Conservation (phyloP, 1,139 yeast genomes). For the Lodderomyces parapsilosis region DNA sequence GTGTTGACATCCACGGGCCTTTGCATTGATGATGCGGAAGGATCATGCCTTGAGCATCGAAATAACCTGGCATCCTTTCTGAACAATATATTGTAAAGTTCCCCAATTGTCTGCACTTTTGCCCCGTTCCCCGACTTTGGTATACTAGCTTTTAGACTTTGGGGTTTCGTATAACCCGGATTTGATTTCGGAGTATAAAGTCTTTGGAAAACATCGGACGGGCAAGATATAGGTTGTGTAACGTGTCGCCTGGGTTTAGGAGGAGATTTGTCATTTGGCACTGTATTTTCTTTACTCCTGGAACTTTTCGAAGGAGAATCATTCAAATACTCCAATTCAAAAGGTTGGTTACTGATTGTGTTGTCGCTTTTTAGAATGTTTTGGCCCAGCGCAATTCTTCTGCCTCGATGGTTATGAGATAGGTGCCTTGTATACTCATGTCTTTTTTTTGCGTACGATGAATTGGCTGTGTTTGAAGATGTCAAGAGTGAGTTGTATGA, state of each 20-base stretch:
- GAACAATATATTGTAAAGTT: constrained; percentile 21
- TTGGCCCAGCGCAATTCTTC: constrained; percentile 15
- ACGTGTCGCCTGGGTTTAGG: constrained; percentile 10
- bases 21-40: neutral
- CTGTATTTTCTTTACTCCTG: neutral
- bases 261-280: constrained; percentile 8
- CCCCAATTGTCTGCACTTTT: constrained; percentile 19
- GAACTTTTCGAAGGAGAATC: neutral
- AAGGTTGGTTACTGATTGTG: neutral
- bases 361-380: neutral
- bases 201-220: constrained; percentile 13
- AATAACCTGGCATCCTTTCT: constrained; percentile 24
- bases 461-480: constrained; percentile 7
- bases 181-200: constrained; percentile 9
- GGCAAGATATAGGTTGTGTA: constrained; percentile 9
- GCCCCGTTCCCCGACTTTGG: constrained; percentile 1
- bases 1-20: constrained; percentile 9
- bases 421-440: constrained; percentile 18
- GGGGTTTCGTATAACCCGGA: neutral
- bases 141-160: constrained; percentile 1
- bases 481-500: constrained; percentile 6
- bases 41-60: neutral
- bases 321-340: neutral
- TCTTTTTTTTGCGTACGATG: constrained; percentile 17
- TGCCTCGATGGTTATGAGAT: constrained; percentile 17